Conservation (phyloP, 805 yeast species). For the Millerago galiae region DNA sequence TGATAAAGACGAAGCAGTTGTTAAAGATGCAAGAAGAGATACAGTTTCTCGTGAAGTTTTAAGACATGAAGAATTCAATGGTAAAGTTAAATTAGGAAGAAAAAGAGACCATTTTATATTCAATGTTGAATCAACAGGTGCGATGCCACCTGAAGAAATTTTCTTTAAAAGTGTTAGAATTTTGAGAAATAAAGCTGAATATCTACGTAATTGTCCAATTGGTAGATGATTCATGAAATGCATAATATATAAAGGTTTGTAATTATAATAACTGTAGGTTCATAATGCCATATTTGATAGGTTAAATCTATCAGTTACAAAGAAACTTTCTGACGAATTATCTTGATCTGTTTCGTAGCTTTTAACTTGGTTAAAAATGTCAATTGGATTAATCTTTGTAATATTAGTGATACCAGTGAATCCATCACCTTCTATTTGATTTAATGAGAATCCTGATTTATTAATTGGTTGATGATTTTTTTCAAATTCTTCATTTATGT, state of each 20-base stretch:
- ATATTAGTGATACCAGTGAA: constrained; percentile 36
- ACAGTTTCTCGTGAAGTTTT: constrained; percentile 96
- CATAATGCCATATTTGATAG: constrained; percentile 5
- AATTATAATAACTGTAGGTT: background rate
- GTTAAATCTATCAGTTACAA: constrained; percentile 7
- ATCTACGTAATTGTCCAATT: constrained; percentile 72
- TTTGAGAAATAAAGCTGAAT: constrained; percentile 77
- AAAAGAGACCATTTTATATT: constrained; percentile 88
- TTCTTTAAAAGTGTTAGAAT: constrained; percentile 86
- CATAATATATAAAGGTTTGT: background rate
- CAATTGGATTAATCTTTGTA: constrained; percentile 29
- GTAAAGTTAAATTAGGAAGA: constrained; percentile 87
- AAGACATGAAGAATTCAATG: constrained; percentile 86
- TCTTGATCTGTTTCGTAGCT: constrained; percentile 9
- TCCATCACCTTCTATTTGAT: constrained; percentile 33
- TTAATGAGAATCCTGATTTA: constrained; percentile 16
- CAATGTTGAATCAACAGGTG: constrained; percentile 92
- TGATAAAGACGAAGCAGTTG: constrained; percentile 62
- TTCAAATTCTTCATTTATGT: constrained; percentile 21
- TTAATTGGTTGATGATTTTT: constrained; percentile 24
- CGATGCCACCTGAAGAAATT: constrained; percentile 95
- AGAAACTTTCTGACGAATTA: background rate
- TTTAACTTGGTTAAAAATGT: constrained; percentile 21
- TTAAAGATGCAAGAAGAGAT: constrained; percentile 86
- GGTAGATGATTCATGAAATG: constrained; percentile 30